Evolutionary conservation across 1,284 basidiomycete genomes (phyloP).

Genomic region (Sanghuangporus sanghuang): DNA sequence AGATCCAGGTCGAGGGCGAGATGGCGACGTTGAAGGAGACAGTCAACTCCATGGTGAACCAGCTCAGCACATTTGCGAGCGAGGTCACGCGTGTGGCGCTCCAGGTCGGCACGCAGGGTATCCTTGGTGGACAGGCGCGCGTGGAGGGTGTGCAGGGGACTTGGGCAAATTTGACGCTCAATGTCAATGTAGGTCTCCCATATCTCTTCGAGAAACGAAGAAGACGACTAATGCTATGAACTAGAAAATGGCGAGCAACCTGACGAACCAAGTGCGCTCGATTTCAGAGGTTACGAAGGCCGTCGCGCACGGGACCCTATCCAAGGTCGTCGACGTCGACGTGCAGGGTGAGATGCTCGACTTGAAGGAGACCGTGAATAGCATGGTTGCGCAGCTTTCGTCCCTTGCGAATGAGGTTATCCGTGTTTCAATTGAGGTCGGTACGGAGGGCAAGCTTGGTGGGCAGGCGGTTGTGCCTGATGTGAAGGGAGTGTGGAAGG

Average conservation of each 20-base stretch:
- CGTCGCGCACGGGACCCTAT: constrained; percentile 89
- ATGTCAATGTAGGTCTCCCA: constrained; percentile 66
- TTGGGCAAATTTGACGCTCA: constrained; percentile 88
- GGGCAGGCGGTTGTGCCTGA: constrained; percentile 88
- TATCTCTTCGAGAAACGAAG: background rate
- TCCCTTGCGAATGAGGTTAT: constrained; percentile 84
- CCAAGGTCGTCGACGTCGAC: constrained; percentile 89
- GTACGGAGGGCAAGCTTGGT: constrained; percentile 93
- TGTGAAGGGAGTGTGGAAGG: constrained; percentile 91
- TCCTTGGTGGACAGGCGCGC: constrained; percentile 87
- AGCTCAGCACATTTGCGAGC: constrained; percentile 86
- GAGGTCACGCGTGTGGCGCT: constrained; percentile 95
- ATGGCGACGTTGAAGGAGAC: constrained; percentile 81
- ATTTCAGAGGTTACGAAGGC: constrained; percentile 97
- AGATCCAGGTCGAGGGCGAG: constrained; percentile 90
- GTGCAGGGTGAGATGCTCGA: constrained; percentile 97
- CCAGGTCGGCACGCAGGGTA: constrained; percentile 90
- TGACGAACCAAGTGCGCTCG: constrained; percentile 96
- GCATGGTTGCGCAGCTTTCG: constrained; percentile 85
- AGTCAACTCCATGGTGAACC: constrained; percentile 87
- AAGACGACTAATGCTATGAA: constrained; percentile 19
- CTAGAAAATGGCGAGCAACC: constrained; percentile 86
- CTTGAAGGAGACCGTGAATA: constrained; percentile 87
- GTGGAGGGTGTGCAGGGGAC: constrained; percentile 93
- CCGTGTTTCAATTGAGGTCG: constrained; percentile 86